phyloP scores from a whole-genome alignment of 352 stramenopile species.

The Phytopythium delawarense region DNA sequence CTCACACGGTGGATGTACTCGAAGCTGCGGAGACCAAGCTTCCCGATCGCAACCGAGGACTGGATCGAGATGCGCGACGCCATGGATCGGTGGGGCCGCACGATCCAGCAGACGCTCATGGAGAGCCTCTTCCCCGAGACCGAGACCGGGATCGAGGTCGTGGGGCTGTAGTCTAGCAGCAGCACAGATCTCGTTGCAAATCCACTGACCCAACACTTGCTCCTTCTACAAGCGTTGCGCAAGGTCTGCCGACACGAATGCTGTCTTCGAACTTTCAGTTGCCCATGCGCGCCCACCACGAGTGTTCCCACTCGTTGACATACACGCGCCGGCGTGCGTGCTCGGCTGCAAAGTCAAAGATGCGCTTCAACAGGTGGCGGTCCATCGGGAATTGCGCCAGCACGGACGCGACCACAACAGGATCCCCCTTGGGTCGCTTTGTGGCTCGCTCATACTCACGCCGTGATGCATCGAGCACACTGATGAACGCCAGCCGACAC shows the following conservation, averaged over 20 bases:
- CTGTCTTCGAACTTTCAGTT: too few relatives aligned
- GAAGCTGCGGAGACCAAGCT: slow-evolving; percentile 18
- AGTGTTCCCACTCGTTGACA: not conserved
- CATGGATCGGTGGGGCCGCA: slow-evolving; percentile 26
- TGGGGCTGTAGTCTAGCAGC: slow-evolving; percentile 32
- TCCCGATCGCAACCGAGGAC: slow-evolving; percentile 13
- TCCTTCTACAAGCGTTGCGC: too few relatives aligned
- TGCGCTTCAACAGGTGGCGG: not conserved
- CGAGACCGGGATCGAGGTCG: not conserved
- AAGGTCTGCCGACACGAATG: too few relatives aligned
- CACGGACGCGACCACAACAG: not conserved
- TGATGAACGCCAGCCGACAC: not conserved
- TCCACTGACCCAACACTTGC: too few relatives aligned
- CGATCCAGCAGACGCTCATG: slow-evolving; percentile 19
- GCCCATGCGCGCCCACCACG: too few relatives aligned
- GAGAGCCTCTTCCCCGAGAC: slow-evolving; percentile 14
- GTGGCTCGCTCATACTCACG: not conserved
- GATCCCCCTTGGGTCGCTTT: not conserved
- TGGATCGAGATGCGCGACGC: slow-evolving; percentile 19
- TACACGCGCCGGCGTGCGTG: not conserved
- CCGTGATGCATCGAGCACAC: not conserved
- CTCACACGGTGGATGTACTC: slow-evolving; percentile 28
- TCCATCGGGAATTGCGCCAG: not conserved
- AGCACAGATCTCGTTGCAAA: slow-evolving; percentile 29
- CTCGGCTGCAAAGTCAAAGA: not conserved